These are phyloP conservation scores for Monilinia fructicola DNA, from an alignment of 2,329 filamentous ascomycete species.

Conservation along the genomic window DNA sequence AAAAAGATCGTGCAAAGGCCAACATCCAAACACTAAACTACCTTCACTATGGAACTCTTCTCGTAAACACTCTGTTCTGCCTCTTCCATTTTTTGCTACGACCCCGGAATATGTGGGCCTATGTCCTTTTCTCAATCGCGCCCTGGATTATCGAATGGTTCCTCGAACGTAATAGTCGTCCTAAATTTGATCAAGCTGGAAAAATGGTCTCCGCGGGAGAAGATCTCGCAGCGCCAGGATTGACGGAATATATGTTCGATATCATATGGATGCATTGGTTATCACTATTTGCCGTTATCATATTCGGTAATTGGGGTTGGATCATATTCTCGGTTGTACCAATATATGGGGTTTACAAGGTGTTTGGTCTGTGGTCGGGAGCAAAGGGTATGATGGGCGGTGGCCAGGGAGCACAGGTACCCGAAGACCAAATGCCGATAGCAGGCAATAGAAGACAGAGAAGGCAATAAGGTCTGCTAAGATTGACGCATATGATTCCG, in stretches of 20 bases:
- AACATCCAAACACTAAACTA: conserved; percentile 76
- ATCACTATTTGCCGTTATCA: conserved; percentile 65
- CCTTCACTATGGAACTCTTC: conserved; percentile 74
- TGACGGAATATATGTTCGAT: conserved; percentile 99
- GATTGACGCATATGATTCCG: not conserved
- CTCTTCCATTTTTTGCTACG: conserved; percentile 63
- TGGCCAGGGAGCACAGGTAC: conserved; percentile 33
- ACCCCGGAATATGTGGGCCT: conserved; percentile 64
- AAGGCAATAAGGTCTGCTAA: conserved; percentile 26
- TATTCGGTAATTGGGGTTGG: conserved; percentile 82
- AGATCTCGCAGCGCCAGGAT: conserved; percentile 79
- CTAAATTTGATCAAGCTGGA: conserved; percentile 58
- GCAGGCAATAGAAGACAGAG: conserved; percentile 40
- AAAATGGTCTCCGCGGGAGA: conserved; percentile 73
- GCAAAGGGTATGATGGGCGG: conserved; percentile 42
- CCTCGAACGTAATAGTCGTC: conserved; percentile 81
- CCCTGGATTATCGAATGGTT: conserved; percentile 78
- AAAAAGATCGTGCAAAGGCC: conserved; percentile 64
- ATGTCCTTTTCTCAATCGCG: conserved; percentile 70
- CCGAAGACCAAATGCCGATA: conserved; percentile 35
- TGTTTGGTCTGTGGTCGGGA: conserved; percentile 39
- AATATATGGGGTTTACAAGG: conserved; percentile 39
- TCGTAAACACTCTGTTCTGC: conserved; percentile 73
- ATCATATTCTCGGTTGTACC: conserved; percentile 52
- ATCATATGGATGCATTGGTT: conserved; percentile 93